A percentile compares a stretch with the other conserved stretches of the same genome.
These are phyloP conservation scores for Athelia psychrophila DNA, from an alignment of 1,284 basidiomycete genomes.

Conservation along the genomic window DNA sequence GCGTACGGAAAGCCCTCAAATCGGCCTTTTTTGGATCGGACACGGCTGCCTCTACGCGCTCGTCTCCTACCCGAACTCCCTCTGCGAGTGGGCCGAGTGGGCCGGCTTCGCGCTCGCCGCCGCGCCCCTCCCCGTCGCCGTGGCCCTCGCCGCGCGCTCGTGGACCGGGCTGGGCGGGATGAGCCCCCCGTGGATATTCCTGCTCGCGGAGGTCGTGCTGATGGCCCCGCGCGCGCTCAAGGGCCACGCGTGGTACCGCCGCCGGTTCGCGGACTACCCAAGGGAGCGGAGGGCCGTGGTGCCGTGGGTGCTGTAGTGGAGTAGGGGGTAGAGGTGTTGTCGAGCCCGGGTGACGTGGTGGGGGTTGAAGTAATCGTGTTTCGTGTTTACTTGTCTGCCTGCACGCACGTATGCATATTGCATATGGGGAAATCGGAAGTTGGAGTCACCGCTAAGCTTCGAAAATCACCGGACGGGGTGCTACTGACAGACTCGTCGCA, in stretches of 20 bases:
- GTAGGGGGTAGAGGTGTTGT: neutral
- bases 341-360: no score
- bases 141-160: constrained; percentile 25
- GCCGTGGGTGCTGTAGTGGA: constrained; percentile 63
- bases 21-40: no score
- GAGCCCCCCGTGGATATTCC: constrained; percentile 72
- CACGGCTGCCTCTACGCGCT: constrained; percentile 75
- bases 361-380: no score
- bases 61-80: constrained; percentile 92
- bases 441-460: no score
- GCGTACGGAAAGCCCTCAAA: no score
- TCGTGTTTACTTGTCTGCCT: no score
- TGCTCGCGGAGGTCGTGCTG: constrained; percentile 62
- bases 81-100: constrained; percentile 93
- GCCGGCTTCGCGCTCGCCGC: constrained; percentile 74
- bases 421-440: no score
- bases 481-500: no score
- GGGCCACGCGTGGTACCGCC: constrained; percentile 81
- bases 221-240: constrained; percentile 82
- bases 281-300: constrained; percentile 60
- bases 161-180: no score
- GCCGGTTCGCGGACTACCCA: constrained; percentile 71
- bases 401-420: no score
- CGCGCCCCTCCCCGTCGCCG: constrained; percentile 32
- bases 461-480: no score